Evolutionary conservation across 257 asterid genomes (phyloP), one percentile per base, ranked within the genome.

Genomic region (Catharanthus roseus): DNA sequence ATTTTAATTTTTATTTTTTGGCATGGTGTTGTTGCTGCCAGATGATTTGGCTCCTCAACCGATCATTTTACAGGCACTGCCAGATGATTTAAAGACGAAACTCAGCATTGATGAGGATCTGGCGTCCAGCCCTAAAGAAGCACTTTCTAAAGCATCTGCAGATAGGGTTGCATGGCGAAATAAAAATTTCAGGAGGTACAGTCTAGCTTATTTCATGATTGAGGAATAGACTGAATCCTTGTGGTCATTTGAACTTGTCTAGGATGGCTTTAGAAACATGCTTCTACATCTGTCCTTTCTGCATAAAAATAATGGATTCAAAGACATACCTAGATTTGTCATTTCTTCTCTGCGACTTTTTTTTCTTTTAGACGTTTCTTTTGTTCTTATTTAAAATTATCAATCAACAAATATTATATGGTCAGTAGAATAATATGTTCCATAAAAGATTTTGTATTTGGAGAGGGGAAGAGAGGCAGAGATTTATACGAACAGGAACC

Each of bases 81-180:
- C 99, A 23, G 99, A 95, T 73, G 99, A 95, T 82, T 87, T 95
- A 78, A 92, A 76, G 81, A 88, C 89, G 63, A 95, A 92, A 86
- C 89, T 95, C 65, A 91, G 96, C 87, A 78, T 95, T 78, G 98
- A 91, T 41, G 98, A 92, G 64, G 99, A 95, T 68, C 70, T 74
- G 16, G 91, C 77, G 72, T 85, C 97, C 15, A 91, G 98, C 83
- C 98, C 98, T 29, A 89, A 80, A 81, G 98, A 88, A 69, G 95
- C 90, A 29, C 84, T 92, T 79, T 87, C 93, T 74, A 89, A 92
- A 77, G 90, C 87, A 80, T 84, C 96, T 63, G 87, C 87, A 34
- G 89, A 86, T 54, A 79, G 85, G 83, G 83, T 84, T n/a, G 85
- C 85, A 57, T 72, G 82, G 67, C 78, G 92, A 82, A 84, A 75